Evolutionary conservation across 2,329 filamentous ascomycete genomes (phyloP), one percentile per base, ranked within the genome.

Genomic region (Cladosporium velox): DNA sequence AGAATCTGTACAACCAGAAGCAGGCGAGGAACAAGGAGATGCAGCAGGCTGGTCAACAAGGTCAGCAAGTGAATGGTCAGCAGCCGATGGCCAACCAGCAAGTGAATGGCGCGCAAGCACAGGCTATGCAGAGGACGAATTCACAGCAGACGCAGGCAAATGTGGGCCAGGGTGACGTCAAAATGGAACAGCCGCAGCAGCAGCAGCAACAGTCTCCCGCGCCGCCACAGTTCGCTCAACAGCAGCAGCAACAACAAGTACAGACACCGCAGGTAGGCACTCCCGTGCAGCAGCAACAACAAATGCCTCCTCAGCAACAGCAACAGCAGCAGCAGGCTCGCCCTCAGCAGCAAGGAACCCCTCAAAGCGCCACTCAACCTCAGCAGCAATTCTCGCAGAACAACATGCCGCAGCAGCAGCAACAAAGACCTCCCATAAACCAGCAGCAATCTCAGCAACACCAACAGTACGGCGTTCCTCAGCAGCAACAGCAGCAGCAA

Each of bases 401-500:
- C 38, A 59, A 57, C 49, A 61, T 62, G 58, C 49, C 34, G 32
- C 65, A 66, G 10, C 64, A 65, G 35, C 58, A 63, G 49, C 65
- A 61, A 26, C 65, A 61, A 65, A 44, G 70, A 44, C 69, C 66
- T 8, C 71, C 72, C 32, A 67, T 58, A 59, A 59, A 66, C 14
- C 67, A 70, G 32, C 65, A 64, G 28, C 67, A 63, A n/a, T 64
- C 64, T 12, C 68, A 66, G 28, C 65, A 63, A 35, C 67, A 51
- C 24, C 24, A 7, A 7, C 49, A 65, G 44, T 60, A 63, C 57
- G 67, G 70, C 41, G 66, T 69, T 21, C 67, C 58, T 44, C 65
- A 68, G 49, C 64, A 64, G 38, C 65, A 30, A 30, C 28, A 75
- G 34, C 74, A 74, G 54, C 66, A 65, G 24, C 74, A 76, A 59